Base-by-base conservation (phyloP, 1,139 yeast genomes). In the Candida glucosophila region DNA sequence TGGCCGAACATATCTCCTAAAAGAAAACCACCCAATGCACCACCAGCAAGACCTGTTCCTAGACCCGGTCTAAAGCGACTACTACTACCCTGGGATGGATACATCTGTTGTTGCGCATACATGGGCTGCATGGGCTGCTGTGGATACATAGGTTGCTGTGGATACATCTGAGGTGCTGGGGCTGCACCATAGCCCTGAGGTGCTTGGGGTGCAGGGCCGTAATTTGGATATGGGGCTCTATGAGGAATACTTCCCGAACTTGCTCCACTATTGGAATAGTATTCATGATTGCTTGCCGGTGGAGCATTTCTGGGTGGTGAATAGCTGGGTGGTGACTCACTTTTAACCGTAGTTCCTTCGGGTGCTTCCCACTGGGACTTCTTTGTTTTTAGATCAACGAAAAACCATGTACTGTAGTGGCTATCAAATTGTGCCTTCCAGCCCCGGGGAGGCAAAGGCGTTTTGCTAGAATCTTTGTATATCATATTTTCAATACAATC, bases 311-410 rank as follows among this genome's bases (percentile, higher is more conserved):
- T 22, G 27, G 22, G 17, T 13, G 57, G 55, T 17, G 64, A 55
- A 23, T 62, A 54, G 5, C 58, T 48, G 19, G 59, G 57, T 6
- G 63, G 61, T 19, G 62, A 58, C 7, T 20, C 25, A 12, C 26
- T 25, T n/a, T 29, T 40, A 45, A 69, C 67, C 2, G 39, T 47
- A 0, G 83, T 71, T 0, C 82, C 86, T 6, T 43, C 33, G 3
- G 96, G 96, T 9, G 77, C 72, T 29, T 83, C 95, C 97, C 97
- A 88, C 51, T 85, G 95, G 0, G 95, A 82, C 38, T 72, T 59
- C 34, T 81, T 78, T n/a, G 83, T 70, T 11, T 62, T 43, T 38
- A 79, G 55, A 42, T 86, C 64, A 14, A 88, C 95, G 43, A 77
- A 88, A 50, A 67, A 79, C 74, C 77, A 78, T 11, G 82, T 77